Conservation (phyloP, 352 stramenopile species). For the Globisporangium spinosum region DNA sequence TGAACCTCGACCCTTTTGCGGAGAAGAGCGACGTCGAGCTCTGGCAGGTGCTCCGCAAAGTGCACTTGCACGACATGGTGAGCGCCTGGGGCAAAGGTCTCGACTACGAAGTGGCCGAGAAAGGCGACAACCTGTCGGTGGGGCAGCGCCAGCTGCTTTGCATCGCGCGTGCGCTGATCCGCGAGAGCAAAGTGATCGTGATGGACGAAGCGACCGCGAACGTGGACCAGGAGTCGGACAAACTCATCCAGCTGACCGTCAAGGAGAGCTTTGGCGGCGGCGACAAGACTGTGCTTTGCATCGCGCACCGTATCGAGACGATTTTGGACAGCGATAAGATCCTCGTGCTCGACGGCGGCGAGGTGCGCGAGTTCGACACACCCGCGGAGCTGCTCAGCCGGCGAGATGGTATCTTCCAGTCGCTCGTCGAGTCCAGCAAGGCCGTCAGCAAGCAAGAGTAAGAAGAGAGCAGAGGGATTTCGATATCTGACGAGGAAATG, state of each 20-base stretch:
- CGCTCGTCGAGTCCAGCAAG: constrained; percentile 33
- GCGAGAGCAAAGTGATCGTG: constrained; percentile 82
- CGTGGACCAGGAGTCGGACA: constrained; percentile 81
- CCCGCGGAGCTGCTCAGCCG: constrained; percentile 52
- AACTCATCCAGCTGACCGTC: constrained; percentile 71
- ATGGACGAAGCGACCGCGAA: constrained; percentile 94
- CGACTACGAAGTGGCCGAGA: constrained; percentile 81
- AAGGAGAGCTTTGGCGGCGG: constrained; percentile 50
- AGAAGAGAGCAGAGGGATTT: neutral
- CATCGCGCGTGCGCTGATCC: constrained; percentile 90
- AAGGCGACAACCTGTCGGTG: constrained; percentile 91
- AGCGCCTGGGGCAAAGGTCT: constrained; percentile 33
- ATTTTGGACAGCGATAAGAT: constrained; percentile 90
- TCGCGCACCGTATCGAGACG: constrained; percentile 92
- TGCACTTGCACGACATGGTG: constrained; percentile 25
- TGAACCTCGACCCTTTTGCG: constrained; percentile 89
- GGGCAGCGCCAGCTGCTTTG: constrained; percentile 93
- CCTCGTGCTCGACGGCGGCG: constrained; percentile 81
- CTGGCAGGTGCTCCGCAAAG: constrained; percentile 28
- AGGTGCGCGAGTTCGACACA: constrained; percentile 81
- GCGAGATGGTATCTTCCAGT: constrained; percentile 39
- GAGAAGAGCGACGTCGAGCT: constrained; percentile 50
- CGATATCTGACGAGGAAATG: neutral
- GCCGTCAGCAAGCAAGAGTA: constrained; percentile 8
- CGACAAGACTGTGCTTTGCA: constrained; percentile 87